Evolutionary conservation across 2,329 filamentous ascomycete genomes (phyloP), one percentile per base, ranked within the genome.

Genomic region (Phyllosticta capitalensis): DNA sequence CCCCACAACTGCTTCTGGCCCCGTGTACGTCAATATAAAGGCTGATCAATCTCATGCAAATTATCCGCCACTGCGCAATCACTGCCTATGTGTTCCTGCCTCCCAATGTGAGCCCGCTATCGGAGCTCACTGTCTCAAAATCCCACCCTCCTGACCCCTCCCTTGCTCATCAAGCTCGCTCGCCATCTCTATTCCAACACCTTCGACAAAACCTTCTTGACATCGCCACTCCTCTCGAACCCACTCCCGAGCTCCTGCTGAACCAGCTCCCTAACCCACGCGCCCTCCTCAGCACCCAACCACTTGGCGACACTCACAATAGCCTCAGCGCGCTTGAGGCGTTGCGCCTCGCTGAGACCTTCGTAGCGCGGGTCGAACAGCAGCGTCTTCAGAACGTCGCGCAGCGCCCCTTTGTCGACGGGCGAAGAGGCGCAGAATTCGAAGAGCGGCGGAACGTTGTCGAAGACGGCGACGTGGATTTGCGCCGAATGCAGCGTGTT

Each of bases 321-420:
- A 3, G 68, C 67, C 45, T 71, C 64, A 2, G 67, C 68, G 14
- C 68, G 58, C 63, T 67, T 66, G 53, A 68, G 53, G 30, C 68
- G 60, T 60, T 67, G 66, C 5, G 66, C 67, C 62, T 70, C 69
- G 3, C 65, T 65, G 30, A 69, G 58, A 2, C 66, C 67, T 28
- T 67, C 65, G 51, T 67, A 67, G 22, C 58, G 64, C 5, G 64
- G 48, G 54, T 69, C 64, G 55, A 70, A 68, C 1, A 70, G 58
- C 9, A 68, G 14, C 48, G 63, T 66, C 51, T 64, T 62, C 10
- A 69, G 52, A 5, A 58, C 58, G 3, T 61, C 48, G n/a, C 64
- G 65, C 14, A 63, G 59, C 24, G 63, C 54, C 17, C 30, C 10
- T 28, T 59, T 53, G 28, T 59, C 51, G 24, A 50, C 49, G 9